A percentile compares a stretch with the other conserved stretches of the same genome.
Evolutionary conservation across 1,284 basidiomycete genomes (phyloP).

Genomic region (Melanopsichium pennsylvanicum): DNA sequence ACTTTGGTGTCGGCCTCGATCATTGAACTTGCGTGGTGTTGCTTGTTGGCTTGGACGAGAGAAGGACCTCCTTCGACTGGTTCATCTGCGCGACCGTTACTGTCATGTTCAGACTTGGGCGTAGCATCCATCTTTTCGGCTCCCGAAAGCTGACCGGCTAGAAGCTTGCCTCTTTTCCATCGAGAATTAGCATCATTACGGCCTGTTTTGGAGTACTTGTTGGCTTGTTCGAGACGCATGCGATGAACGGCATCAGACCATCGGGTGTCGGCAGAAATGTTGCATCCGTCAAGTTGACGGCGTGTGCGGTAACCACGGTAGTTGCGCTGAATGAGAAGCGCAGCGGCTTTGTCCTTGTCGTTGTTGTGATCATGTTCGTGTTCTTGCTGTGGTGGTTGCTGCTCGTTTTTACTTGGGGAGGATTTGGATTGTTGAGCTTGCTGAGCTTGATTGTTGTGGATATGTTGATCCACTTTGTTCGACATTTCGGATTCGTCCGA

Average conservation of each 20-base stretch:
- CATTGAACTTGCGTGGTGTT: slow-evolving; percentile 17
- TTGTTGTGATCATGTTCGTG: slow-evolving; percentile 34
- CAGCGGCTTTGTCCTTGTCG: slow-evolving; percentile 41
- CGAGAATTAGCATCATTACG: slow-evolving; percentile 41
- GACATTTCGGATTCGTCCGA: background rate
- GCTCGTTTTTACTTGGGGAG: background rate
- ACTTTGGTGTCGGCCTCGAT: slow-evolving; percentile 35
- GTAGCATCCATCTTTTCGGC: slow-evolving; percentile 32
- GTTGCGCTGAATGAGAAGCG: slow-evolving; percentile 51
- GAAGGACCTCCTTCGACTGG: slow-evolving; percentile 47
- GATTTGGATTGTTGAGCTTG: too few species aligned
- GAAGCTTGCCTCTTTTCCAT: slow-evolving; percentile 54
- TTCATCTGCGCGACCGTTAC: slow-evolving; percentile 11
- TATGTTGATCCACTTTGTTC: background rate
- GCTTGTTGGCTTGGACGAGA: slow-evolving; percentile 11
- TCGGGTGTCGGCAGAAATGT: slow-evolving; percentile 49
- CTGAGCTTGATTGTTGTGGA: background rate
- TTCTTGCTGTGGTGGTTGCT: background rate
- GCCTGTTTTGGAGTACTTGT: slow-evolving; percentile 36
- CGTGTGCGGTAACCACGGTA: slow-evolving; percentile 55
- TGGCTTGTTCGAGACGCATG: slow-evolving; percentile 44
- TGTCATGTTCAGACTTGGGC: slow-evolving; percentile 12
- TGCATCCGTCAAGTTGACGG: slow-evolving; percentile 47
- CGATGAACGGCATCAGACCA: slow-evolving; percentile 53
- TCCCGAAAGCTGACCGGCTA: slow-evolving; percentile 50